Evolutionary conservation across 805 yeast genomes (phyloP).

Genomic region (Candida hispaniensis): DNA sequence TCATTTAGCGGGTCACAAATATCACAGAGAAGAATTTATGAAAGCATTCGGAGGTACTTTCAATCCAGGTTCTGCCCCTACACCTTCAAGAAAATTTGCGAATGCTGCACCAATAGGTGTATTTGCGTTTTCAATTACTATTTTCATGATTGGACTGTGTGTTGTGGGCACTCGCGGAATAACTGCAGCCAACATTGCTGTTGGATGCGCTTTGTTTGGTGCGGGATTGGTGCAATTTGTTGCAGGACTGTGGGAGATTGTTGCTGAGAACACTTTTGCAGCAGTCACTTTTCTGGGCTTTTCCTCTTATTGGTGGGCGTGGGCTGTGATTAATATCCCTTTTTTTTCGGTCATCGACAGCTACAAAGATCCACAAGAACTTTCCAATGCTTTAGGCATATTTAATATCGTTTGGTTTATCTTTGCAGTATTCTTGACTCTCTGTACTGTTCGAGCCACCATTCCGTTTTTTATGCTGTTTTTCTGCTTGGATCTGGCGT

Average conservation of each 20-base stretch:
- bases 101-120: slow-evolving; percentile 56
- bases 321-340: slow-evolving; percentile 45
- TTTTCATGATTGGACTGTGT: slow-evolving; percentile 45
- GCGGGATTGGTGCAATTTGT: slow-evolving; percentile 50
- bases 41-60: slow-evolving; percentile 38
- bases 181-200: slow-evolving; percentile 41
- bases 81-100: slow-evolving; percentile 41
- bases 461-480: slow-evolving; percentile 50
- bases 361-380: slow-evolving; percentile 27
- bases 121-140: slow-evolving; percentile 47
- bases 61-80: slow-evolving; percentile 10
- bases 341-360: slow-evolving; percentile 41
- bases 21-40: slow-evolving; percentile 45
- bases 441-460: slow-evolving; percentile 54
- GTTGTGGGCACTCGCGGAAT: slow-evolving; percentile 51
- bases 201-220: slow-evolving; percentile 49
- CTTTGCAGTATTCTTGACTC: slow-evolving; percentile 42
- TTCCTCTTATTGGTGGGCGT: slow-evolving; percentile 60
- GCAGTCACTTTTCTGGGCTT: slow-evolving; percentile 36
- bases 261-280: slow-evolving; percentile 53
- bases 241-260: slow-evolving; percentile 58
- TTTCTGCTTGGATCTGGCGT: slow-evolving; percentile 32
- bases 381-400: slow-evolving; percentile 44
- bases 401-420: slow-evolving; percentile 51
- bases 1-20: slow-evolving; percentile 56